Evolutionary conservation across 768 basidiomycete genomes (phyloP).

Genomic region (Phaffia australis): DNA sequence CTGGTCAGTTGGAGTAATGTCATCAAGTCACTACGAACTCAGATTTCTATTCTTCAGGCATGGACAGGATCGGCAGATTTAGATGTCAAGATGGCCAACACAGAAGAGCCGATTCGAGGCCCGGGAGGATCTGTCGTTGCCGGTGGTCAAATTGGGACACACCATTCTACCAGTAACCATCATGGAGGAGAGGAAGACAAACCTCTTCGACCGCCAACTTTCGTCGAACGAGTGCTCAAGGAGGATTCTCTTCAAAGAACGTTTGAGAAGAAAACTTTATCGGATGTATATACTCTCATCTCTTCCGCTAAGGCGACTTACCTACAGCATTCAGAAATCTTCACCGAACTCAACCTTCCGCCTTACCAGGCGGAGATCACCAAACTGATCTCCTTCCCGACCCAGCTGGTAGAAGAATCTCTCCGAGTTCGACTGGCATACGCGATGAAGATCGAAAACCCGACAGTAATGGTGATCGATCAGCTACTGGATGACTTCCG

Average conservation of each 20-base stretch:
- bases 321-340: constrained; percentile 61
- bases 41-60: constrained; percentile 65
- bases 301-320: constrained; percentile 76
- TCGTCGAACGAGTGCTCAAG: constrained; percentile 86
- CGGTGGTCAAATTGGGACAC: not conserved
- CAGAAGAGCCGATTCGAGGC: constrained; percentile 24
- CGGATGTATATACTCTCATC: constrained; percentile 77
- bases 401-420: constrained; percentile 81
- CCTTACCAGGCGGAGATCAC: constrained; percentile 75
- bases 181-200: constrained; percentile 15
- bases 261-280: constrained; percentile 61
- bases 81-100: constrained; percentile 41
- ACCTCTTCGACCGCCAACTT: constrained; percentile 45
- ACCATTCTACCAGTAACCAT: not conserved
- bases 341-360: constrained; percentile 81
- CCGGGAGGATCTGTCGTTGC: not conserved
- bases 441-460: constrained; percentile 26
- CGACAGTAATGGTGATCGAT: constrained; percentile 26
- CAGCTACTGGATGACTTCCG: constrained; percentile 26
- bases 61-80: constrained; percentile 92
- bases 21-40: constrained; percentile 67
- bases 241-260: constrained; percentile 92
- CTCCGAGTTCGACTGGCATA: constrained; percentile 72
- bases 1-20: constrained; percentile 88
- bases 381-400: constrained; percentile 90